Base-by-base conservation (phyloP, 1,139 yeast species). In the Zygoascus sp. region DNA sequence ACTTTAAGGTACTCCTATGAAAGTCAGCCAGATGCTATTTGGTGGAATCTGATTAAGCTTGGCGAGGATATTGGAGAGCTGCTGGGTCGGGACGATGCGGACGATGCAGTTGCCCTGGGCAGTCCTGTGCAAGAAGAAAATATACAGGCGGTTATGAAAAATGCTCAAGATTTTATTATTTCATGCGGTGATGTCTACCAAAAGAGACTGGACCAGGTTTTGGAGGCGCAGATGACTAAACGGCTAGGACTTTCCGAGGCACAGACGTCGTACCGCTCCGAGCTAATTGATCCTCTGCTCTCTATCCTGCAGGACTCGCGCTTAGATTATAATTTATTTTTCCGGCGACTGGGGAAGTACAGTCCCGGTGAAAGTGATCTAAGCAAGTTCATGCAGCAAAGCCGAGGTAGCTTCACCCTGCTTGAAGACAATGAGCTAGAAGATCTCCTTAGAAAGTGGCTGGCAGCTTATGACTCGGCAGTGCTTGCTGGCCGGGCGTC, bases 1-100 rank as follows among this genome's bases (percentile, higher is more conserved):
- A 70, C 73, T 47, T 64, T 70, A 22, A 72, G 97, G 42, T 92
- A 92, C 63, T 79, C 89, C 8, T 90, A 84, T 65, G 75, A 76
- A 28, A 87, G 86, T 59, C 84, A 88, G 11, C 97, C 97, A 0
- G 76, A 83, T 10, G 79, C 92, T 0, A 80, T 92, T 43, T 89
- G 96, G 95, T 92, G 96, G 95, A 92, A 90, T 63, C 70, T 92
- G 61, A 80, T 88, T 0, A 77, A 94, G 53, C 70, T 90, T 20
- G 97, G 95, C 2, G 96, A 92, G 61, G 80, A 84, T 50, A 63
- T 90, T 55, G 92, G 89, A 0, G 90, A 86, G 59, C 72, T 90
- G 16, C 35, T 40, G 30, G 40, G 42, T 22, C 46, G 55, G 32
- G 69, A 68, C 13, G 57, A 76, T 13, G 61, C 81, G 2, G 73